Evolutionary conservation across 345 rosid genomes (phyloP).

Genomic region (Rubroshorea leprosula): DNA sequence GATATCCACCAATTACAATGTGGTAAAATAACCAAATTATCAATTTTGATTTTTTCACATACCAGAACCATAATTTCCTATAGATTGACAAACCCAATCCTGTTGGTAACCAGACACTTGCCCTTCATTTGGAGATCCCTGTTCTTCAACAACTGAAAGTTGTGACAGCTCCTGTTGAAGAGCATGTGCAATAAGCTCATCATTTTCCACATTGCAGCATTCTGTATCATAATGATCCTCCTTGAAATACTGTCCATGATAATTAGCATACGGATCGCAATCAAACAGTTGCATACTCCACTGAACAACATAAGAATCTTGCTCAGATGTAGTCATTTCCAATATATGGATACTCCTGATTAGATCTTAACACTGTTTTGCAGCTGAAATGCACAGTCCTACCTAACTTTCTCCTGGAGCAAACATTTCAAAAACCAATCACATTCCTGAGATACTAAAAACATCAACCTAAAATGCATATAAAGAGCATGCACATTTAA

Average conservation of each 20-base stretch:
- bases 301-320: conserved; percentile 49
- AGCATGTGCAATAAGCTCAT: conserved; percentile 51
- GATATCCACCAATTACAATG: no score
- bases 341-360: neutral
- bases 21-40: neutral
- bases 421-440: neutral
- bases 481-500: no score
- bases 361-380: neutral
- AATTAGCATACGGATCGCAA: conserved; percentile 44
- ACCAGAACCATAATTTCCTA: conserved; percentile 42
- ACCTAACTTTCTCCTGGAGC: conserved; percentile 3
- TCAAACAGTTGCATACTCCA: conserved; percentile 61
- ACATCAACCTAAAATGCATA: no score
- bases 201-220: conserved; percentile 37
- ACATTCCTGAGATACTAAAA: neutral
- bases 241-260: conserved; percentile 29
- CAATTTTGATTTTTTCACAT: conserved; percentile 1
- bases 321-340: conserved; percentile 46
- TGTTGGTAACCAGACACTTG: conserved; percentile 26
- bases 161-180: conserved; percentile 64
- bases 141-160: conserved; percentile 40
- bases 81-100: conserved; percentile 36
- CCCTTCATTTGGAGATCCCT: conserved; percentile 25
- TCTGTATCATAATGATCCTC: no score
- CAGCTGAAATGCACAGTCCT: neutral